phyloP scores from a whole-genome alignment of 2,329 filamentous ascomycete species.

The Sclerotinia borealis region DNA sequence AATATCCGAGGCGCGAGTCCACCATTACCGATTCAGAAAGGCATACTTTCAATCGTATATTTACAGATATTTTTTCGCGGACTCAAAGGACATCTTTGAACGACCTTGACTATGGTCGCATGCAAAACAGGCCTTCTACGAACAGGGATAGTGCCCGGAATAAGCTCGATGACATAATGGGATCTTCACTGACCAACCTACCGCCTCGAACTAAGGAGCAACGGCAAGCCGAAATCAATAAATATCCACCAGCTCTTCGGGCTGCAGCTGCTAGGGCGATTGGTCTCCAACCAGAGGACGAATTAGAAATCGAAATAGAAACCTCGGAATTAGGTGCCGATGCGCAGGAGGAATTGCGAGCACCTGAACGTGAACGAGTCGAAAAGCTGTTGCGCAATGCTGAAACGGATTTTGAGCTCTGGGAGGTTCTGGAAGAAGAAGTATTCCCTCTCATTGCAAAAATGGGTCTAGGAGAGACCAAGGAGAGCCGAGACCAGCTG shows the following conservation, averaged over 20 bases:
- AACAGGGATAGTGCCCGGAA: constrained; percentile 15
- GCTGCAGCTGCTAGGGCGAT: constrained; percentile 30
- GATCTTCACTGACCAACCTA: constrained; percentile 10
- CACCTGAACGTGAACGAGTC: constrained; percentile 46
- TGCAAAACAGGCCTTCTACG: not conserved
- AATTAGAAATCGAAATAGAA: constrained; percentile 4
- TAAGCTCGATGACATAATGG: constrained; percentile 22
- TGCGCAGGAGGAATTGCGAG: constrained; percentile 27
- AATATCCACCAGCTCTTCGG: constrained; percentile 29
- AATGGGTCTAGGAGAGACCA: constrained; percentile 44
- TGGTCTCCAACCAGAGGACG: constrained; percentile 18
- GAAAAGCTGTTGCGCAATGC: constrained; percentile 49
- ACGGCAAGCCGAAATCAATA: constrained; percentile 21
- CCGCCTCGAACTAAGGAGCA: constrained; percentile 12
- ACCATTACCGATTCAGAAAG: constrained; percentile 54
- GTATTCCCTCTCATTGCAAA: constrained; percentile 56
- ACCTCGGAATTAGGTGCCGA: constrained; percentile 13
- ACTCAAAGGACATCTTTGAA: constrained; percentile 24
- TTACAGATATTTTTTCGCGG: constrained; percentile 48
- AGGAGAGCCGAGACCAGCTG: not conserved
- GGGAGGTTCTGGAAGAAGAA: constrained; percentile 59
- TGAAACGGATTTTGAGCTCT: constrained; percentile 57
- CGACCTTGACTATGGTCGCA: not conserved
- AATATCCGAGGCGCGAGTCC: constrained; percentile 30
- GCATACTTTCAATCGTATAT: constrained; percentile 47